These are phyloP conservation scores for Cytospora piceae DNA, from an alignment of 2,329 filamentous ascomycete species.

Conservation along the genomic window DNA sequence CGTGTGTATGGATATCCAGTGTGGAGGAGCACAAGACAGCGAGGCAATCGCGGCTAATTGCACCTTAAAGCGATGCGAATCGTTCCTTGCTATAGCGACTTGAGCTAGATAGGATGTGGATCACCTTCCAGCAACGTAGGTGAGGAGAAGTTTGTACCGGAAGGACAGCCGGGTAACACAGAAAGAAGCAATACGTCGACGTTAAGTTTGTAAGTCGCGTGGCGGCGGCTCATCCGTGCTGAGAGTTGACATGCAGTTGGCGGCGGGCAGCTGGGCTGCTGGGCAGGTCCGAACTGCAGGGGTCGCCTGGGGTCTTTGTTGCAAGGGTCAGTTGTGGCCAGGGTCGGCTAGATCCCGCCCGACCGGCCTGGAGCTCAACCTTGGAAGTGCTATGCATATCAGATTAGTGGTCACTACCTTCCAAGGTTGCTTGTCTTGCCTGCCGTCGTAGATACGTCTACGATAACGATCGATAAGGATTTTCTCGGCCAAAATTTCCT, in stretches of 20 bases:
- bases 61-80: slow-evolving; percentile 5
- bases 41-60: slow-evolving; percentile 13
- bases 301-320: neutral
- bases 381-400: neutral
- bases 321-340: neutral
- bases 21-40: slow-evolving; percentile 13
- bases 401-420: neutral
- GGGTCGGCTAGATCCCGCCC: neutral
- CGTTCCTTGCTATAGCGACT: slow-evolving; percentile 1
- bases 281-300: slow-evolving; percentile 2
- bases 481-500: slow-evolving; percentile 25
- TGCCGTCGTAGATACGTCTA: neutral
- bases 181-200: slow-evolving; percentile 3
- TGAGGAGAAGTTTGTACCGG: neutral
- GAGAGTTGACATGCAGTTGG: neutral
- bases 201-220: neutral
- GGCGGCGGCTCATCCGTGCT: neutral
- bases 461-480: slow-evolving; percentile 12
- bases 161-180: neutral
- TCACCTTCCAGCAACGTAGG: neutral
- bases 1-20: neutral
- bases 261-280: neutral
- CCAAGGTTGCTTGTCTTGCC: too few species aligned
- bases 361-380: neutral
- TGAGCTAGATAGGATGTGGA: slow-evolving; percentile 10